Base-by-base conservation (phyloP, 805 yeast species). In the Metahyphopichia silvanorum region DNA sequence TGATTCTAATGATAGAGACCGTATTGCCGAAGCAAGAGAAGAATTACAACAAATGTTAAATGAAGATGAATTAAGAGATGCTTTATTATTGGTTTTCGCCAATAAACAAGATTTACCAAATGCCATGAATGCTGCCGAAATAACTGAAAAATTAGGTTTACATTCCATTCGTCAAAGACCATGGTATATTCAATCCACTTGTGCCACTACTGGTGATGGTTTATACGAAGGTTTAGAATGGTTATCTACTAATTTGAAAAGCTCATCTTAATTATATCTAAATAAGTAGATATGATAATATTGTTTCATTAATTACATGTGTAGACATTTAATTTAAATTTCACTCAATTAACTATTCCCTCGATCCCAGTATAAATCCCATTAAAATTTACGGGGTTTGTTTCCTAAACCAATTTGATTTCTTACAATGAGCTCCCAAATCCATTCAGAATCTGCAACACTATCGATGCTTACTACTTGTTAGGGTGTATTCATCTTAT, bases 201-300 rank as follows among this genome's bases (percentile, higher is more conserved):
- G 98, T 74, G 98, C 98, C 51, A 91, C 97, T 49, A 86, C 98
- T 43, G 98, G 98, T 74, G 97, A 89, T 65, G 98, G 98, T 76
- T 76, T 88, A 60, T 85, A 87, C 66, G 96, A 88, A 73, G 97
- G 97, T 77, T 79, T 88, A 64, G 96, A 88, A 74, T 88, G 97
- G 97, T 80, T 88, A 60, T 79, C 89, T 50, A 83, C 86, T 60
- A 86, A 85, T 74, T 79, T 88, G 71, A 87, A 87, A 76, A 55
- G 50, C 36, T 45, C 60, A 23, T 49, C 61, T 52, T 60, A 45
- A 55, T 48, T 31, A n/a, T n/a, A n/a, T n/a, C n/a, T n/a, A n/a
- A n/a, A n/a, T n/a, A n/a, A n/a, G n/a, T n/a, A n/a, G n/a, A n/a
- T n/a, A n/a, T n/a, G n/a, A n/a, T n/a, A n/a, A n/a, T n/a, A n/a